Conservation (phyloP, 768 basidiomycete species). For the Lentinula sp. region DNA sequence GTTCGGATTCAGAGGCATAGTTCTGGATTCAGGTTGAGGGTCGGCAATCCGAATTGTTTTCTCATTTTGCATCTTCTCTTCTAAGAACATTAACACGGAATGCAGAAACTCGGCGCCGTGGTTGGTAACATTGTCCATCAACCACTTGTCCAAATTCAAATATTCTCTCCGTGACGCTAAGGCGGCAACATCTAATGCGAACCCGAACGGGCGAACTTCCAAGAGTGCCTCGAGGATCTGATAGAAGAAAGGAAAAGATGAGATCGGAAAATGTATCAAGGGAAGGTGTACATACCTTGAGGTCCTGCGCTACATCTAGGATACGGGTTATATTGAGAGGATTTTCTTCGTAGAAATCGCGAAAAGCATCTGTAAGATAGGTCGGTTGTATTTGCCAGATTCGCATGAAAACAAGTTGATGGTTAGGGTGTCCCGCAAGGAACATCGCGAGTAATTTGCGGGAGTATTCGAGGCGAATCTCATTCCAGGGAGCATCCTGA, state of each 20-base stretch:
- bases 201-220: constrained; percentile 81
- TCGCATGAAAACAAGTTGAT: constrained; percentile 95
- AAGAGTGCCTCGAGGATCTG: constrained; percentile 91
- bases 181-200: constrained; percentile 91
- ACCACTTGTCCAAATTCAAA: constrained; percentile 95
- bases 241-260: constrained; percentile 4
- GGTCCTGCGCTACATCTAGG: constrained; percentile 90
- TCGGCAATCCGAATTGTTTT: constrained; percentile 72
- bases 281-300: constrained; percentile 58
- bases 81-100: constrained; percentile 82
- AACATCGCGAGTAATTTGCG: constrained; percentile 85
- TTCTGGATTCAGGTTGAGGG: constrained; percentile 68
- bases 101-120: constrained; percentile 86
- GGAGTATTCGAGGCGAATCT: constrained; percentile 82
- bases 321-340: constrained; percentile 93
- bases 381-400: constrained; percentile 89
- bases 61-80: constrained; percentile 91
- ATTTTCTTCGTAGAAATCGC: constrained; percentile 88
- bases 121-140: constrained; percentile 76
- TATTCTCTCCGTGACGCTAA: constrained; percentile 91
- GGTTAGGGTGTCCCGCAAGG: constrained; percentile 87
- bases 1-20: constrained; percentile 81
- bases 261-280: background rate
- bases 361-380: constrained; percentile 83
- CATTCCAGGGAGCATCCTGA: constrained; percentile 80